These are phyloP conservation scores for Aspergillus asperescens DNA, from an alignment of 495 filamentous ascomycete species.

Conservation along the genomic window DNA sequence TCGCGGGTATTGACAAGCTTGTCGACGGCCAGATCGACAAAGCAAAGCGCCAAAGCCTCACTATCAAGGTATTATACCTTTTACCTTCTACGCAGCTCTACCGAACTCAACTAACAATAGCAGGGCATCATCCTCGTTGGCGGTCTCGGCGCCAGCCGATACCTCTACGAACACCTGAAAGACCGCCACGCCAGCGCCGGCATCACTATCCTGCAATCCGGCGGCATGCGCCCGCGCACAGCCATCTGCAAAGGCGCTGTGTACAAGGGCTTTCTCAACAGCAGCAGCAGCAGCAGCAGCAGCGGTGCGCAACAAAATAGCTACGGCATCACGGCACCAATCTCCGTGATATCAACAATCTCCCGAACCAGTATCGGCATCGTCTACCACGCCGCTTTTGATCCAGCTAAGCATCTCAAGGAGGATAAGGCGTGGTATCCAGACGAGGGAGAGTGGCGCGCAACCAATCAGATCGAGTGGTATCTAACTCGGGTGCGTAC, in stretches of 20 bases:
- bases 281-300: background rate
- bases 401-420: background rate
- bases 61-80: slow-evolving; percentile 2
- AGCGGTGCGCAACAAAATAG: background rate
- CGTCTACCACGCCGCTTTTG: background rate
- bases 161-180: slow-evolving; percentile 10
- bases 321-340: background rate
- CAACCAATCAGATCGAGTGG: slow-evolving; percentile 5
- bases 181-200: background rate
- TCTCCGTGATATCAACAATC: slow-evolving; percentile 3
- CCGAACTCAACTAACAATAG: background rate
- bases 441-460: slow-evolving; percentile 1
- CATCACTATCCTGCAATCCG: slow-evolving; percentile 2
- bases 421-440: slow-evolving; percentile 6
- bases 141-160: slow-evolving; percentile 8
- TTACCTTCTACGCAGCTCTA: too few relatives aligned
- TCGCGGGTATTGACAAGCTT: slow-evolving; percentile 1
- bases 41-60: background rate
- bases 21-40: slow-evolving; percentile 5
- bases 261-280: slow-evolving; percentile 7
- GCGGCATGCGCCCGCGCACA: slow-evolving; percentile 2
- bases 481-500: background rate
- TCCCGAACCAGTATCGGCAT: slow-evolving; percentile 5
- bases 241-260: slow-evolving; percentile 7
- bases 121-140: slow-evolving; percentile 11